These are phyloP conservation scores for Annona cherimola DNA, from an alignment of 164 flowering plant species.

Conservation along the genomic window DNA sequence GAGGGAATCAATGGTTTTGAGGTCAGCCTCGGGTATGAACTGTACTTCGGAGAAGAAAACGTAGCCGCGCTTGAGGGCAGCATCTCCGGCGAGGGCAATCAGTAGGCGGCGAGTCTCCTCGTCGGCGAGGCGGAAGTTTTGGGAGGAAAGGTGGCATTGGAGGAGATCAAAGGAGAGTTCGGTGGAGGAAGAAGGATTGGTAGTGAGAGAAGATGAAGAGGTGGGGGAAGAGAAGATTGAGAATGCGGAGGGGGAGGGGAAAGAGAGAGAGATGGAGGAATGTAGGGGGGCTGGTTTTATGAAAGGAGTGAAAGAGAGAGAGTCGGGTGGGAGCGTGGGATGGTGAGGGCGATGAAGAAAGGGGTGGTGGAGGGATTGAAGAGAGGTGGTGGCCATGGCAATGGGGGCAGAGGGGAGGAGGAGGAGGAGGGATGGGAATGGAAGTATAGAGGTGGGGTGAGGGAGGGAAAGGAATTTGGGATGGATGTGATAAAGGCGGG, in stretches of 20 bases:
- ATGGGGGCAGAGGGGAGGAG: slow-evolving; percentile 13
- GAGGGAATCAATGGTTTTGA: slow-evolving; percentile 60
- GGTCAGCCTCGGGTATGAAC: slow-evolving; percentile 57
- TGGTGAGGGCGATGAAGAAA: slow-evolving; percentile 26
- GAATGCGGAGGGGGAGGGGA: slow-evolving; percentile 23
- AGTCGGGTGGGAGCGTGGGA: slow-evolving; percentile 15
- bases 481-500: not conserved
- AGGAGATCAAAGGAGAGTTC: slow-evolving; percentile 52
- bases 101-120: slow-evolving; percentile 91
- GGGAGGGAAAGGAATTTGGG: not conserved
- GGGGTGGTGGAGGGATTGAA: slow-evolving; percentile 39
- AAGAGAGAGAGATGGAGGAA: slow-evolving; percentile 14
- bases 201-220: slow-evolving; percentile 22
- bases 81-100: slow-evolving; percentile 76
- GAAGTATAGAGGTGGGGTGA: not conserved
- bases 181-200: slow-evolving; percentile 23
- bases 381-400: slow-evolving; percentile 45
- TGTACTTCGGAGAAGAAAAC: slow-evolving; percentile 95
- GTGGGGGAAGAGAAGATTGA: slow-evolving; percentile 22
- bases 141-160: slow-evolving; percentile 39
- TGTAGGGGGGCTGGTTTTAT: slow-evolving; percentile 30
- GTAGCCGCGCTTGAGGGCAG: slow-evolving; percentile 69
- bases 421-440: not conserved
- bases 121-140: slow-evolving; percentile 73
- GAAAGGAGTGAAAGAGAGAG: slow-evolving; percentile 22